Evolutionary conservation across 805 yeast genomes (phyloP).

Genomic region (Candida multigemmis): DNA sequence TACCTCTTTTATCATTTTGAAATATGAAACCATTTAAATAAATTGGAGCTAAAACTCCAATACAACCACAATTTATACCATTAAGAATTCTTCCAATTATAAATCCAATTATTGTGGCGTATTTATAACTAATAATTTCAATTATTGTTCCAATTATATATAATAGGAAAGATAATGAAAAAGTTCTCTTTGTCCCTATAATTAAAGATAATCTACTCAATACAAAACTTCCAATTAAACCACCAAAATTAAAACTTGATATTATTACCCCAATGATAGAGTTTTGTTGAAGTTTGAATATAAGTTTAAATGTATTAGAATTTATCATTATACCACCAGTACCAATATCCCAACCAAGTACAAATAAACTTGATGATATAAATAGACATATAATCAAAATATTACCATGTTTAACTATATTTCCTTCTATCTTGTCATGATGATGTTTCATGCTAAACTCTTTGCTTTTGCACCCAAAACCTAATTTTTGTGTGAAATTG

Average conservation of each 20-base stretch:
- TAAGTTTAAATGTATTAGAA: constrained; percentile 7
- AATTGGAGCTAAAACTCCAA: constrained; percentile 14
- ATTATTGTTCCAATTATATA: constrained; percentile 11
- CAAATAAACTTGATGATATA: constrained; percentile 10
- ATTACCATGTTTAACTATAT: constrained; percentile 1
- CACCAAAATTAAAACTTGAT: constrained; percentile 16
- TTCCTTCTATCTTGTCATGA: not conserved
- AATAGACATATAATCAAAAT: constrained; percentile 5
- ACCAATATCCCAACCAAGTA: constrained; percentile 19
- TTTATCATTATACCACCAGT: constrained; percentile 9
- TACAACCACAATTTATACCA: constrained; percentile 15
- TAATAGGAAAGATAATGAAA: constrained; percentile 6
- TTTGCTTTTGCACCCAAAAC: no score
- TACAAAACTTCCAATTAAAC: constrained; percentile 10
- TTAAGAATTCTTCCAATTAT: constrained; percentile 10
- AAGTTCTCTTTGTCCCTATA: no score
- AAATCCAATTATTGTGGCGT: constrained; percentile 4
- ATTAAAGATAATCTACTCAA: constrained; percentile 6
- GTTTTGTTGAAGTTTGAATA: constrained; percentile 3
- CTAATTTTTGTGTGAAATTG: not conserved
- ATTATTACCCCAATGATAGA: constrained; percentile 10
- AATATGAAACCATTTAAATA: constrained; percentile 10
- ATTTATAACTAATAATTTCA: constrained; percentile 5
- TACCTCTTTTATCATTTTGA: constrained; percentile 7
- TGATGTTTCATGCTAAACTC: not conserved